A percentile compares a stretch with the other conserved stretches of the same genome.
Conservation (phyloP, 2,329 filamentous ascomycete genomes). For the Myriosclerotinia duriaeana region DNA sequence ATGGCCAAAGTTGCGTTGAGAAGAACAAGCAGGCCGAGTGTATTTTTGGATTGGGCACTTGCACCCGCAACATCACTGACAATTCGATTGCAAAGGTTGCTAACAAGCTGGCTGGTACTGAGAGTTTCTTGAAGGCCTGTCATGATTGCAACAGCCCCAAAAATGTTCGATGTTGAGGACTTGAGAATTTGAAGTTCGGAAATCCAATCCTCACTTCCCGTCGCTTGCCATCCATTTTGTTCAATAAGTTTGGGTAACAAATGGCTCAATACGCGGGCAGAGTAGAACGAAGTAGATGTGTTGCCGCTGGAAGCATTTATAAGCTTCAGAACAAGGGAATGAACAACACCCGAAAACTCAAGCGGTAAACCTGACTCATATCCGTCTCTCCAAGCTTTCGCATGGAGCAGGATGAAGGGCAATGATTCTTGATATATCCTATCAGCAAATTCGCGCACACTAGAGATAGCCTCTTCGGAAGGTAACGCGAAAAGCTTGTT, state of each 20-base stretch:
- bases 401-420: conserved; percentile 39
- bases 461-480: conserved; percentile 41
- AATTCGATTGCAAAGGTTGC: conserved; percentile 58
- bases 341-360: conserved; percentile 43
- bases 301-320: conserved; percentile 46
- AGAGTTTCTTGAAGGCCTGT: conserved; percentile 51
- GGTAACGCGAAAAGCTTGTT: conserved; percentile 51
- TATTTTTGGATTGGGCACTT: conserved; percentile 46
- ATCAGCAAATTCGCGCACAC: conserved; percentile 8
- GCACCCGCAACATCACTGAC: conserved; percentile 60
- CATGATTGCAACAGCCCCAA: conserved; percentile 53
- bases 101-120: conserved; percentile 49
- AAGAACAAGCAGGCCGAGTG: conserved; percentile 52
- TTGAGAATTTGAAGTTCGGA: conserved; percentile 49
- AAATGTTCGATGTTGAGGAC: conserved; percentile 47
- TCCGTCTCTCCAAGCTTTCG: conserved; percentile 46
- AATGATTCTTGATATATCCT: conserved; percentile 22
- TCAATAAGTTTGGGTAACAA: conserved; percentile 51
- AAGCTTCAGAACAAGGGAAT: conserved; percentile 48
- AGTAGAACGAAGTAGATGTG: conserved; percentile 52
- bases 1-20: conserved; percentile 54
- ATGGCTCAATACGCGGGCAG: conserved; percentile 52
- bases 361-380: conserved; percentile 1
- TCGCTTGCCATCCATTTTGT: conserved; percentile 47
- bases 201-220: conserved; percentile 50